phyloP scores from a whole-genome alignment of 1,284 basidiomycete genomes.

The Amylostereum areolatum region DNA sequence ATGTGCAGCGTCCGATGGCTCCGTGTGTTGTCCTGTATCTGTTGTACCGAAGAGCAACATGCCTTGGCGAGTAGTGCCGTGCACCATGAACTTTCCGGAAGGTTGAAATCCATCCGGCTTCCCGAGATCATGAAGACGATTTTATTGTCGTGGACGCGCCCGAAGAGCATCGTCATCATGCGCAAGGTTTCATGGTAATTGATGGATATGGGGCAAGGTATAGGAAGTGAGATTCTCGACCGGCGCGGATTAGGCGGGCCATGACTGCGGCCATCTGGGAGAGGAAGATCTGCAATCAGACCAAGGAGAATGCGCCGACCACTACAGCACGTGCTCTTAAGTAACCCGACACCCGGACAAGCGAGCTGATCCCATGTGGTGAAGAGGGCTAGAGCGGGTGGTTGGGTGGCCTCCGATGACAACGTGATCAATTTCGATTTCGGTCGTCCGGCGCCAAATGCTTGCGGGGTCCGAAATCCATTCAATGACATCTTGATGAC shows the following conservation, averaged over 20 bases:
- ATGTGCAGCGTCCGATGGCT: slow-evolving; percentile 27
- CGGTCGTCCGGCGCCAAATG: slow-evolving; percentile 4
- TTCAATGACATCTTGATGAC: slow-evolving; percentile 6
- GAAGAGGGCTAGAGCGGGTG: slow-evolving; percentile 16
- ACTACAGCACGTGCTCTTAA: slow-evolving; percentile 15
- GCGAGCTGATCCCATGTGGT: slow-evolving; percentile 16
- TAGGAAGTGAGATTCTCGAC: no score
- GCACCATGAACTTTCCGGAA: slow-evolving; percentile 19
- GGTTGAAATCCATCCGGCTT: slow-evolving; percentile 7
- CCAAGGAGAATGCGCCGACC: slow-evolving; percentile 18
- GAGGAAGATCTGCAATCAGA: background rate
- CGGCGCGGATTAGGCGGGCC: no score
- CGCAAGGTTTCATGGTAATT: background rate
- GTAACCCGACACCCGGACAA: slow-evolving; percentile 15
- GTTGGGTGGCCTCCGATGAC: slow-evolving; percentile 10
- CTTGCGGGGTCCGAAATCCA: slow-evolving; percentile 2
- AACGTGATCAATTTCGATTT: background rate
- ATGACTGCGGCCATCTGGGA: background rate
- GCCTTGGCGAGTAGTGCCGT: slow-evolving; percentile 20
- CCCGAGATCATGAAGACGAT: slow-evolving; percentile 12
- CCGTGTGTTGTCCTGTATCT: slow-evolving; percentile 26
- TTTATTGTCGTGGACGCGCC: slow-evolving; percentile 24
- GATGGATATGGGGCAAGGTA: no score
- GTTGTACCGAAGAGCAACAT: slow-evolving; percentile 22
- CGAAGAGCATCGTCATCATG: no score